Evolutionary conservation across 176 grass and related monocot genomes (phyloP).

Genomic region (Avena insularis): DNA sequence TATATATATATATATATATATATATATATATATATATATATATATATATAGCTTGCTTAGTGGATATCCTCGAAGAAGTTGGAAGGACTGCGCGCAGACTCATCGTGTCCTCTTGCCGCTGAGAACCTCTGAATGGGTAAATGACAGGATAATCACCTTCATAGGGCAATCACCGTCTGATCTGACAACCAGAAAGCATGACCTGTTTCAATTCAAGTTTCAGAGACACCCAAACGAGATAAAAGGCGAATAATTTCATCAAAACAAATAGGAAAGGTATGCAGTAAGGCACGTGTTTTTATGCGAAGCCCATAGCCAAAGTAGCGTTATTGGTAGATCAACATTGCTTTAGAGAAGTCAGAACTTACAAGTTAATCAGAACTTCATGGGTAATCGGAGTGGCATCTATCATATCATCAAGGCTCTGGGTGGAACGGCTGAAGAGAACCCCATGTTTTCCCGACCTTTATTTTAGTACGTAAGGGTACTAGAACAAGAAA

Average conservation of each 20-base stretch:
- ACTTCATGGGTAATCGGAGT: constrained; percentile 18
- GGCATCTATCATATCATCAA: constrained; percentile 38
- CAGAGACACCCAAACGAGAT: background rate
- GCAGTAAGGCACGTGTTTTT: background rate
- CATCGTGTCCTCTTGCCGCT: background rate
- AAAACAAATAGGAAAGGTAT: background rate
- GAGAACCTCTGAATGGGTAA: constrained; percentile 7
- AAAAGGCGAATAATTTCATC: constrained; percentile 9
- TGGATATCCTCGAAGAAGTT: background rate
- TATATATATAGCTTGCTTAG: background rate
- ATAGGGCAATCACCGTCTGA: background rate
- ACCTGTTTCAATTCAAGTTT: constrained; percentile 26
- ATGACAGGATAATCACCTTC: constrained; percentile 12
- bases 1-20: too few species aligned
- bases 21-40: too few species aligned
- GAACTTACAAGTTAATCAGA: background rate
- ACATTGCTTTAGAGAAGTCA: constrained; percentile 14
- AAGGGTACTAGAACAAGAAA: constrained; percentile 77
- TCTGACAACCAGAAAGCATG: background rate
- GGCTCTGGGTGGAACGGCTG: constrained; percentile 62
- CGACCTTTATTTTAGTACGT: constrained; percentile 77
- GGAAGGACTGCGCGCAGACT: background rate
- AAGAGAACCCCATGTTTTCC: constrained; percentile 96
- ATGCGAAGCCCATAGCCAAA: background rate
- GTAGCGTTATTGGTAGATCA: background rate